Evolutionary conservation across 1,139 yeast genomes (phyloP).

Genomic region (Geotrichum siamense): DNA sequence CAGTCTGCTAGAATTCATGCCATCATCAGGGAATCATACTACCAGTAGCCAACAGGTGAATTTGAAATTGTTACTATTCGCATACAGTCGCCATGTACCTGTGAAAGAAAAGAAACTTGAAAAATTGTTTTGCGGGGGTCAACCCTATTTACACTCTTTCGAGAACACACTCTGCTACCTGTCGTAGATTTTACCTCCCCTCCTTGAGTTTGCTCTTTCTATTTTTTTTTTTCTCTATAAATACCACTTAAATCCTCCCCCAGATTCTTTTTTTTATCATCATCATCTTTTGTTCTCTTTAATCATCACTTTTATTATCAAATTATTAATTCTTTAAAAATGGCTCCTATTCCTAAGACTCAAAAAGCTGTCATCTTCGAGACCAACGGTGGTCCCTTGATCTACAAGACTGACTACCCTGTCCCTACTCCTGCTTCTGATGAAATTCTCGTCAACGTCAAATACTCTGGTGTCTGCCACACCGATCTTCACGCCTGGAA

Average conservation of each 20-base stretch:
- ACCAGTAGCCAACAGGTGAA: too few species aligned
- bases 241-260: constrained; percentile 3
- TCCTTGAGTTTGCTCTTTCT: too few species aligned
- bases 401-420: constrained; percentile 51
- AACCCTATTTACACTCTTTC: too few species aligned
- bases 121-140: too few species aligned
- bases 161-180: too few species aligned
- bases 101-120: too few species aligned
- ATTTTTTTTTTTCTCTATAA: constrained; percentile 11
- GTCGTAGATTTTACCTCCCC: too few species aligned
- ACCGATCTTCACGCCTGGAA: constrained; percentile 67
- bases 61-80: too few species aligned
- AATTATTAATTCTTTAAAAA: constrained; percentile 5
- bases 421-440: constrained; percentile 55
- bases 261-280: constrained; percentile 5
- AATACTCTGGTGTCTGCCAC: constrained; percentile 63
- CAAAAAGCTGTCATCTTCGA: constrained; percentile 72
- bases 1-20: too few species aligned
- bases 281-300: not conserved
- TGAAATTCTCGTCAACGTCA: constrained; percentile 54
- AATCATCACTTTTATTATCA: not conserved
- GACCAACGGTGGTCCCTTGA: constrained; percentile 56
- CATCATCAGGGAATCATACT: too few species aligned
- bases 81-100: too few species aligned
- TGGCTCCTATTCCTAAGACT: constrained; percentile 45